Base-by-base conservation (phyloP, 331 rosid species). In the Acacia concinna region DNA sequence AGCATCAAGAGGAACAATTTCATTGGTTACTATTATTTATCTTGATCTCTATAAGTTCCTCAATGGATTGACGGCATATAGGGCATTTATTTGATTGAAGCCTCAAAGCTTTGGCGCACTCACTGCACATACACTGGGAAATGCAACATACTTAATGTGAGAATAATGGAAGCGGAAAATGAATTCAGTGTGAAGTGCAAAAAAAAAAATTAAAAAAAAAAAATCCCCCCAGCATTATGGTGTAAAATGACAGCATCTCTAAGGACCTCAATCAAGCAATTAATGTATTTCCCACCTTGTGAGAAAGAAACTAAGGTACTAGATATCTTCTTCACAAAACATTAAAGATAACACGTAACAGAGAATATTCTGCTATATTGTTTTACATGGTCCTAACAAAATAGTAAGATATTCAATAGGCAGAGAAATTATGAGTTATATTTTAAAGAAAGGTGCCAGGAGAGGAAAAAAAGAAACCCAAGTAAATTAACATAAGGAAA, bases 11-110 rank as follows among this genome's bases (percentile, higher is more conserved):
- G 71, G 71, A 79, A 76, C 52, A 27, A 70, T 65, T 51, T 87
- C 85, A 94, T 81, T 65, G 79, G 49, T 79, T 59, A 31, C 78
- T 78, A 72, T 79, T 88, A 54, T 86, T 89, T 75, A 92, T 88
- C 82, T 88, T 91, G 87, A 94, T 94, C 84, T 90, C 97, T 41
- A 94, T 82, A 73, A 92, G 94, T 78, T 90, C 95, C 78, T 90
- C 88, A n/a, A 94, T 92, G 47, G 97, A 87, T 77, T 94, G 98
- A 75, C 97, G 97, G 76, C 98, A 94, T 71, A 94, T 89, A n/a
- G 98, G 98, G 88, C 98, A 94, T 73, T 90, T 90, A 78, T 92
- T 92, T 73, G 93, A 85, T 79, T 87, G 97, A 73, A 84, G 85
- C 71, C 87, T 87, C 87, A 94, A 80, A 57, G 82, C 93, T 79